Evolutionary conservation across 2,329 filamentous ascomycete species (phyloP), one percentile per base, ranked within the genome.

Genomic region (Xylariaceae sp.): DNA sequence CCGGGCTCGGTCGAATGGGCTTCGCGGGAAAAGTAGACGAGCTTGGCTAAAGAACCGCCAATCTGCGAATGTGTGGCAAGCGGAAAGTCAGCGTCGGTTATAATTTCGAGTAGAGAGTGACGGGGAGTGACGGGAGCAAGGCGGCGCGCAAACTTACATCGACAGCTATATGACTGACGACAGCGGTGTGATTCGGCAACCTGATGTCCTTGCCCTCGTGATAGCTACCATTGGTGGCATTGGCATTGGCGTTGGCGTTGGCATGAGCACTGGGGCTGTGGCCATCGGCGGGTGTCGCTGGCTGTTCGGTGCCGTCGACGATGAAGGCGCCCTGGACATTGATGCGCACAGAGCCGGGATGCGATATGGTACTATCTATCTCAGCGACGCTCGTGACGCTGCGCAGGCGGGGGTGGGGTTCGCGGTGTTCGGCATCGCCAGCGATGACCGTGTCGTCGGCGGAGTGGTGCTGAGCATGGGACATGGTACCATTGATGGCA

Each of bases 311-410:
- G n/a, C 58, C 64, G 68, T 96, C 90, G 65, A 96, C 91, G 62
- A 99, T 97, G 68, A 96, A 96, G 40, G 94, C 94, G 67, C 92
- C 94, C 70, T 91, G 85, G 61, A 97, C 92, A 70, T 99, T 97
- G 76, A 99, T 97, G 73, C 89, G 87, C 67, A 96, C 91, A 11
- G 88, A 81, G 29, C 83, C 83, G 2, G 83, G 83, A 64, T 81
- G 80, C 51, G 74, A 80, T 65, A 86, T 80, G 47, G 80, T 80
- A 64, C 74, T 81, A 69, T 82, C 78, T 53, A 84, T 83, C 70
- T 83, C 80, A 63, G 80, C 75, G 8, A 77, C 78, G 59, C 74
- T 76, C 37, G 77, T 81, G 56, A 69, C 69, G 19, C 71, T 75
- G 57, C 71, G 68, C 19, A 69, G 71, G 39, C 72, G 61, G 34